Percentiles rank a stretch among this genome's conserved stretches.
Conservation (phyloP, 2,329 filamentous ascomycete species). For the Verticillium nonalfalfae region DNA sequence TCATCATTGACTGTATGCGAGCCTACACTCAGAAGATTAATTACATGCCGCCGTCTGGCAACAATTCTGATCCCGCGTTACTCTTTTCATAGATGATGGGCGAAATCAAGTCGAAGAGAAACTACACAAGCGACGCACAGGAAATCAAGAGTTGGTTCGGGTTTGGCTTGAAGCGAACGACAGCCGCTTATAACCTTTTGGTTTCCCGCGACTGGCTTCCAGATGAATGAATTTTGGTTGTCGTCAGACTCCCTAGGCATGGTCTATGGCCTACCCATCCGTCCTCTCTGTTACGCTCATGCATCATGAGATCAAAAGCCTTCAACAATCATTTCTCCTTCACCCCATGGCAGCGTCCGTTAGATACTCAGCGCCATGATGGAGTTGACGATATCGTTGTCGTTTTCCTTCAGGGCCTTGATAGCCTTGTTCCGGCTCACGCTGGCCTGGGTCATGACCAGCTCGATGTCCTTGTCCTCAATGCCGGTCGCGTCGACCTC, state of each 20-base stretch:
- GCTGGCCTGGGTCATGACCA: constrained; percentile 96
- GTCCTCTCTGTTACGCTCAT: constrained; percentile 10
- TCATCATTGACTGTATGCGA: background rate
- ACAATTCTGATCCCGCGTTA: too few species aligned
- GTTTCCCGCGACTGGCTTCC: background rate
- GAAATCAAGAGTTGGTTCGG: background rate
- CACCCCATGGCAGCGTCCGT: background rate
- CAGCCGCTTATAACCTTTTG: background rate
- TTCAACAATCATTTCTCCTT: background rate
- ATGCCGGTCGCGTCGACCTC: constrained; percentile 92
- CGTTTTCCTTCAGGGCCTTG: constrained; percentile 98
- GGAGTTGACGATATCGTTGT: constrained; percentile 99
- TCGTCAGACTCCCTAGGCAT: constrained; percentile 10
- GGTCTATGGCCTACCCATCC: constrained; percentile 17
- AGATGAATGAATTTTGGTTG: constrained; percentile 1
- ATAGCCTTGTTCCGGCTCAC: constrained; percentile 98
- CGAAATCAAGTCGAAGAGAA: background rate
- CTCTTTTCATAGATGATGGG: too few species aligned
- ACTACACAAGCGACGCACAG: background rate
- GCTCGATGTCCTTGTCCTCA: constrained; percentile 98
- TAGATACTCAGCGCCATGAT: constrained; percentile 97
- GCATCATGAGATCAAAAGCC: constrained; percentile 8
- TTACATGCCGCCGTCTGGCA: background rate
- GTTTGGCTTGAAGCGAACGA: background rate
- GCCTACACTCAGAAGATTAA: background rate